Percentiles rank a stretch among this genome's conserved stretches.
phyloP scores from a whole-genome alignment of 1,139 yeast genomes.

The Hanseniaspora uvarum region DNA sequence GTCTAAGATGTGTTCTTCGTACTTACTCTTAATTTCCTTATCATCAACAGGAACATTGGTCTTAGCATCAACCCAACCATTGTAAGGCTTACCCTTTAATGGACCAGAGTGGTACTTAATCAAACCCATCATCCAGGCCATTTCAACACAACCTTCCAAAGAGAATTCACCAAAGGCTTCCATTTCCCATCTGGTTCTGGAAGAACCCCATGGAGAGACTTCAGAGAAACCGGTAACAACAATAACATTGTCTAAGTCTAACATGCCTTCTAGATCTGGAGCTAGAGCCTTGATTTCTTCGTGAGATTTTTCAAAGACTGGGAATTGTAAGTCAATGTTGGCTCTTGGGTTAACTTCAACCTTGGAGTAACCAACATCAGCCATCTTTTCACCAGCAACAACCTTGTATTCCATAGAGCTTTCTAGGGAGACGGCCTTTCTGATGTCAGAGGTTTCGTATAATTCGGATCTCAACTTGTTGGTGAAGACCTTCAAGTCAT shows the following conservation, averaged over 20 bases:
- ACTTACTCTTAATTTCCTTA: constrained; percentile 80
- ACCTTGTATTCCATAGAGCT: constrained; percentile 87
- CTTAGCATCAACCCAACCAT: constrained; percentile 97
- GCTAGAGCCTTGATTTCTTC: constrained; percentile 60
- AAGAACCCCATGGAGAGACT: constrained; percentile 99
- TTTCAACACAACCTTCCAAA: constrained; percentile 95
- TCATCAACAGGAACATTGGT: constrained; percentile 89
- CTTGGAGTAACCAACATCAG: constrained; percentile 74
- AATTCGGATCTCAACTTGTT: constrained; percentile 71
- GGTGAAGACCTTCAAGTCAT: constrained; percentile 83
- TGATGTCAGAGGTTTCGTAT: constrained; percentile 75
- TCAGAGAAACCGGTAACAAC: constrained; percentile 97
- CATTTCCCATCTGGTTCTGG: constrained; percentile 99
- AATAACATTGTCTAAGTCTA: constrained; percentile 81
- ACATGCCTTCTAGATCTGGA: constrained; percentile 76
- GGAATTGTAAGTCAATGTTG: constrained; percentile 89
- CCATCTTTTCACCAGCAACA: constrained; percentile 68
- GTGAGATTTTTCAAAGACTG: constrained; percentile 61
- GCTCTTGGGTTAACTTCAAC: constrained; percentile 69
- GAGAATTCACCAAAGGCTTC: constrained; percentile 92
- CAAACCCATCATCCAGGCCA: constrained; percentile 99
- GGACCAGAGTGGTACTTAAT: constrained; percentile 89
- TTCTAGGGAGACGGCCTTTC: constrained; percentile 92
- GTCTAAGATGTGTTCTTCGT: constrained; percentile 75
- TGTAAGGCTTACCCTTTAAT: constrained; percentile 74